phyloP scores from a whole-genome alignment of 768 basidiomycete genomes.

The Lentinula edodes region DNA sequence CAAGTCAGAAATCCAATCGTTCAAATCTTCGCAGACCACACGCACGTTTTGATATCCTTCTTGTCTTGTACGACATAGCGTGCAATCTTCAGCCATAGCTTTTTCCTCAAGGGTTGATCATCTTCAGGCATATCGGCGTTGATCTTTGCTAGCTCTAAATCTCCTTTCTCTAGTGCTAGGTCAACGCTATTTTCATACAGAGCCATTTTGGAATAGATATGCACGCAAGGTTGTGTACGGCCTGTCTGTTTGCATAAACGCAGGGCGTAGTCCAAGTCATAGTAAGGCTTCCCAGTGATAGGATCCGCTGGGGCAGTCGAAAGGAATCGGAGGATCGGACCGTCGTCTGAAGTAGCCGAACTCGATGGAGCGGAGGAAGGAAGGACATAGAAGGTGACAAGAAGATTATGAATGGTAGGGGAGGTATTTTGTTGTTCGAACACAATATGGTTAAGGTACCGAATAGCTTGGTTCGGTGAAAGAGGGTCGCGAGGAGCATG shows the following conservation, averaged over 20 bases:
- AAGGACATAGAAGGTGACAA: constrained; percentile 80
- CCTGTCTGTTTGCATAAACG: constrained; percentile 83
- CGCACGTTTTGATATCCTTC: constrained; percentile 96
- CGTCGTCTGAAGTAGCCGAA: constrained; percentile 54
- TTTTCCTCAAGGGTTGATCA: constrained; percentile 81
- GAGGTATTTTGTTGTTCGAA: constrained; percentile 78
- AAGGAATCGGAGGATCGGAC: constrained; percentile 76
- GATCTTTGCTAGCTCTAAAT: constrained; percentile 89
- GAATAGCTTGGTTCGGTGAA: constrained; percentile 79
- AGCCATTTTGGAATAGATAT: constrained; percentile 97
- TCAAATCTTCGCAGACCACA: constrained; percentile 13
- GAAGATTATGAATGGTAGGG: constrained; percentile 87
- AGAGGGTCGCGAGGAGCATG: constrained; percentile 66
- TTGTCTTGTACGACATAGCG: constrained; percentile 97
- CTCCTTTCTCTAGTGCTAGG: constrained; percentile 89
- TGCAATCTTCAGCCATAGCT: constrained; percentile 98
- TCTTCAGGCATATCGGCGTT: constrained; percentile 95
- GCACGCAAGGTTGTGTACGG: constrained; percentile 85
- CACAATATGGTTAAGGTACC: constrained; percentile 82
- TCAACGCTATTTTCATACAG: constrained; percentile 96
- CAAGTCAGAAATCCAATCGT: background rate
- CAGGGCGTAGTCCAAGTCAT: constrained; percentile 95
- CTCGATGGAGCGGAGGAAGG: constrained; percentile 34
- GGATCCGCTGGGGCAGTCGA: constrained; percentile 77
- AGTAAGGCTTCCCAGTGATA: constrained; percentile 81